Base-by-base conservation (phyloP, 495 filamentous ascomycete species). In the Neurospora sp. region DNA sequence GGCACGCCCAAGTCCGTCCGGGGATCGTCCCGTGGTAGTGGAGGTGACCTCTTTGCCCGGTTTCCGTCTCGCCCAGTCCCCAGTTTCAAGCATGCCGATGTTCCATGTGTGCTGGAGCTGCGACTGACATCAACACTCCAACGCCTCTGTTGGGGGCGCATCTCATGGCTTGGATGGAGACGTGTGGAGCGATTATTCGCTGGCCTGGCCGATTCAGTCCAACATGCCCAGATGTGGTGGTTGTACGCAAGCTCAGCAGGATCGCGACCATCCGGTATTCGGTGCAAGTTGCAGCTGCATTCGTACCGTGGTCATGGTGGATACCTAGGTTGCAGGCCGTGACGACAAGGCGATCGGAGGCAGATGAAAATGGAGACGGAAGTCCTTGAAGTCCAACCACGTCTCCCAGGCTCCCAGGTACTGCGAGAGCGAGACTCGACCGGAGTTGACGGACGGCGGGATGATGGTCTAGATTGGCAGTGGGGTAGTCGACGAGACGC, bases 131-230 rank as follows among this genome's bases (percentile, higher is more conserved):
- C 14, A 61, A 61, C 53, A 35, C 53, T 65, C 53, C 53, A 65
- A 37, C 53, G 53, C 27, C 20, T 65, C 53, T 31, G 12, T 65
- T 65, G 53, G 27, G 53, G 53, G 27, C 53, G 53, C 53, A 65
- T 35, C 53, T 65, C 53, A 18, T 65, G 27, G 53, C 14, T 65
- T 44, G 72, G 44, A 31, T 69, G 38, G 35, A 75, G 74, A 79
- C 77, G 79, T 80, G 79, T 77, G 76, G 72, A 39, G 70, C 31
- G 72, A 71, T 45, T 20, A 79, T 79, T 80, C 72, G 76, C 74
- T 76, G 69, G 27, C 53, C 27, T 65, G 27, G 53, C 53, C 53
- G 27, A 65, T 65, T 65, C 14, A 65, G 27, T 65, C 53, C 53
- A 65, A 27, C 53, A 65, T 65, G 53, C 27, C 27, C 53, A 35